Evolutionary conservation across 2,329 filamentous ascomycete species (phyloP), one percentile per base, ranked within the genome.

Genomic region (Diplodia corticola): DNA sequence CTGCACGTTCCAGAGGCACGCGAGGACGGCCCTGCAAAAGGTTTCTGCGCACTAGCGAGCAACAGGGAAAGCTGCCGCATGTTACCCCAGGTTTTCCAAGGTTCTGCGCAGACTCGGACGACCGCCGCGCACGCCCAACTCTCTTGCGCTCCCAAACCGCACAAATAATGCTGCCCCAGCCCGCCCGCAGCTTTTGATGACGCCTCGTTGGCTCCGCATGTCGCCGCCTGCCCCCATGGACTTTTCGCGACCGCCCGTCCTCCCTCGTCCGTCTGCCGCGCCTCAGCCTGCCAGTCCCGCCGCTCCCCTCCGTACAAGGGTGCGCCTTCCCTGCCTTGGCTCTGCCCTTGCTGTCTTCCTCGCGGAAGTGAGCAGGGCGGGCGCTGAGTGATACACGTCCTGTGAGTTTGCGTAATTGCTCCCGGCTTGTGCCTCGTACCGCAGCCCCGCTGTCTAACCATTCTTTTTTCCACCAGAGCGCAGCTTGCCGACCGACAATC

Each of bases 11-110:
- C 48, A 44, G 46, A 53, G 60, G 24, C 60, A 53, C 30, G 60
- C 60, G 60, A 63, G 60, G 60, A 63, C 37, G 17, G 60, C 60
- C 60, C 60, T 63, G 48, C 48, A 61, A 63, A 20, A 53, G 60
- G 46, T 53, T 63, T 63, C 60, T 63, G 37, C 46, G 60, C 60
- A 63, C 60, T 63, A 63, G 60, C 46, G 33, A 63, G 60, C 48
- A 63, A 63, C 37, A 49, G 60, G 60, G 20, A 63, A 63, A 35
- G 60, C 24, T 63, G 60, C 60, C 60, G 60, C 60, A 7, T 50
- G 20, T 33, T 63, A 63, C 60, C 60, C 60, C 60, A 53, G 60
- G 49, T 61, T 63, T 63, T 63, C 60, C 46, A 63, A 63, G 60
- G 12, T 51, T 63, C 59, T 53, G 46, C 49, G 33, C n/a, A 53